Evolutionary conservation across 2,329 filamentous ascomycete species (phyloP), one percentile per base, ranked within the genome.

Genomic region (Penicillium italicum): DNA sequence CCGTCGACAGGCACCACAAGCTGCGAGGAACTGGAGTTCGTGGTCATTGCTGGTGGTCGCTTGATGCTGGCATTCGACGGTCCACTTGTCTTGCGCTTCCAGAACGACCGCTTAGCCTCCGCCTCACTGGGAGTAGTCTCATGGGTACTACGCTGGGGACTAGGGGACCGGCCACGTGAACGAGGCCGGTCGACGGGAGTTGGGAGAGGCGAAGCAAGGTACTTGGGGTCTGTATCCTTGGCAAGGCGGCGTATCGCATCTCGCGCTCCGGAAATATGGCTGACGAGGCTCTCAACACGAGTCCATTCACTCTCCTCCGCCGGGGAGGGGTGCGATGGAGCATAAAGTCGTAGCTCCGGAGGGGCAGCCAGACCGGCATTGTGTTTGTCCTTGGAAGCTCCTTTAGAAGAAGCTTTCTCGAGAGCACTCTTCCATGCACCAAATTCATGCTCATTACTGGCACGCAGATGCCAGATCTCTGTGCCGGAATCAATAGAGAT

Each of bases 401-500:
- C 71, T 56, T 87, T 83, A 59, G 90, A 89, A 5, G 91, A 90
- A 5, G 93, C 92, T 61, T 84, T 87, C 72, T 97, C 91, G 48
- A 99, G 77, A 0, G 92, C 93, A 44, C 83, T 82, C 45, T 88
- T 91, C 94, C 94, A 99, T 18, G 89, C 87, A 44, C 84, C 82
- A 69, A 97, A 99, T 59, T 97, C 93, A 61, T 88, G 88, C 47
- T 85, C 83, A 64, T 90, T 96, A 47, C 83, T 84, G 3, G 94
- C 91, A 66, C 87, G 87, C 30, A 99, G 79, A 76, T 97, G 94
- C 94, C 94, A 99, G 26, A 99, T 86, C 73, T 99, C 94, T 2
- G 94, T 92, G 1, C 94, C 94, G 0, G 94, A 97, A 71, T 99
- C 94, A 55, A 99, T 94, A 40, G 89, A 96, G 50, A 99, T 96